These are phyloP conservation scores for Lactarius hengduanensis DNA, from an alignment of 768 basidiomycete species.

Conservation along the genomic window DNA sequence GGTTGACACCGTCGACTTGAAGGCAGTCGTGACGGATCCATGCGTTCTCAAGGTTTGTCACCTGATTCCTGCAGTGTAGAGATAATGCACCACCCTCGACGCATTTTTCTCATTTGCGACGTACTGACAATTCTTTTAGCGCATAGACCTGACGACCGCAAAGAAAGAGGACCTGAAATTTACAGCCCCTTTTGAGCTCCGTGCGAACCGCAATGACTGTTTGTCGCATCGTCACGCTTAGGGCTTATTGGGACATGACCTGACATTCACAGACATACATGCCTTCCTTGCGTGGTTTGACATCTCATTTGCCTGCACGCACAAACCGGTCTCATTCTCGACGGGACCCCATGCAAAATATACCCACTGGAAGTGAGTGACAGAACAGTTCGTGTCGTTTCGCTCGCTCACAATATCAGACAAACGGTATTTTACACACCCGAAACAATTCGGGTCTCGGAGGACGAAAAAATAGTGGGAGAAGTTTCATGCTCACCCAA, in stretches of 20 bases:
- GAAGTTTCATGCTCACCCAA: constrained; percentile 81
- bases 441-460: constrained; percentile 62
- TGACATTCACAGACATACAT: constrained; percentile 67
- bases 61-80: not conserved
- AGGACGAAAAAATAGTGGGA: constrained; percentile 75
- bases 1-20: constrained; percentile 98
- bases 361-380: constrained; percentile 91
- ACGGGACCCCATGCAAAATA: constrained; percentile 98
- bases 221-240: constrained; percentile 33
- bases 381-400: not conserved
- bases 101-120: constrained; percentile 2
- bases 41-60: constrained; percentile 74
- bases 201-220: constrained; percentile 91
- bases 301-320: constrained; percentile 90
- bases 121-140: constrained; percentile 42
- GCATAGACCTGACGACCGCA: constrained; percentile 86
- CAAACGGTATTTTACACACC: constrained; percentile 99
- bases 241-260: constrained; percentile 10
- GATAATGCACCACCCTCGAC: not conserved
- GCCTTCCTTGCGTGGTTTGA: constrained; percentile 99
- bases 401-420: constrained; percentile 39
- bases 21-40: constrained; percentile 92
- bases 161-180: constrained; percentile 96
- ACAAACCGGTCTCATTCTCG: constrained; percentile 94
- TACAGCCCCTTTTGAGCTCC: constrained; percentile 72